These are phyloP conservation scores for Yarrowia galli DNA, from an alignment of 1,139 yeast genomes.

Conservation along the genomic window DNA sequence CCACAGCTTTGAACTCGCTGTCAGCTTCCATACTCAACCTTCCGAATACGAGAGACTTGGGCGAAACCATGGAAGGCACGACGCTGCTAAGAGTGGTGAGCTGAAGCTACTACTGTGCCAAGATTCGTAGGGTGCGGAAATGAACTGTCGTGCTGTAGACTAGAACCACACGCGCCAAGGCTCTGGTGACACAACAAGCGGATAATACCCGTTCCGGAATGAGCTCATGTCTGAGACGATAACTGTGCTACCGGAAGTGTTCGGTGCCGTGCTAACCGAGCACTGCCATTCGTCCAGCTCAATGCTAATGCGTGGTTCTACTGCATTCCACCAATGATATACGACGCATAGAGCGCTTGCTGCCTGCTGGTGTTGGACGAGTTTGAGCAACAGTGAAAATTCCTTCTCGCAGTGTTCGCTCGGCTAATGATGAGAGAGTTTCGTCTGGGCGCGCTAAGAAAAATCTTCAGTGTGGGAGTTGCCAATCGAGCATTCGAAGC, in stretches of 20 bases:
- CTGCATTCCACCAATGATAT: conserved; percentile 3
- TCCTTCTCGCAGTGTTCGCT: neutral
- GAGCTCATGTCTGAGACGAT: too few relatives aligned
- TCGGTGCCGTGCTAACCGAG: neutral
- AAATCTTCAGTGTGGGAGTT: neutral
- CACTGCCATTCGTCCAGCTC: neutral
- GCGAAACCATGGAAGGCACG: too few relatives aligned
- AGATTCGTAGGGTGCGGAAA: neutral
- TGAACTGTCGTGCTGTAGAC: neutral
- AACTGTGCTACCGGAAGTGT: too few relatives aligned
- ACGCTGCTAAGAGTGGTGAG: too few relatives aligned
- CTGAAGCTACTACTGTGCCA: neutral
- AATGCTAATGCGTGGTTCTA: conserved; percentile 11
- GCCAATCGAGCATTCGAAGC: too few relatives aligned
- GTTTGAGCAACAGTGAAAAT: neutral
- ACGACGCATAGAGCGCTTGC: neutral
- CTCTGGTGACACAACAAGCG: neutral
- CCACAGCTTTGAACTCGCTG: neutral
- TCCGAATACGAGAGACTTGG: neutral
- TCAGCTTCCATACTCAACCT: conserved; percentile 1
- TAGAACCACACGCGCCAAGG: neutral
- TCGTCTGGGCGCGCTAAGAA: too few relatives aligned
- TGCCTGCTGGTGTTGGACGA: neutral
- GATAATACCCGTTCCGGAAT: neutral
- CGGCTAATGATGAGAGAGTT: neutral